Conservation (phyloP, 2,329 filamentous ascomycete genomes). For the Monosporascus sp. region DNA sequence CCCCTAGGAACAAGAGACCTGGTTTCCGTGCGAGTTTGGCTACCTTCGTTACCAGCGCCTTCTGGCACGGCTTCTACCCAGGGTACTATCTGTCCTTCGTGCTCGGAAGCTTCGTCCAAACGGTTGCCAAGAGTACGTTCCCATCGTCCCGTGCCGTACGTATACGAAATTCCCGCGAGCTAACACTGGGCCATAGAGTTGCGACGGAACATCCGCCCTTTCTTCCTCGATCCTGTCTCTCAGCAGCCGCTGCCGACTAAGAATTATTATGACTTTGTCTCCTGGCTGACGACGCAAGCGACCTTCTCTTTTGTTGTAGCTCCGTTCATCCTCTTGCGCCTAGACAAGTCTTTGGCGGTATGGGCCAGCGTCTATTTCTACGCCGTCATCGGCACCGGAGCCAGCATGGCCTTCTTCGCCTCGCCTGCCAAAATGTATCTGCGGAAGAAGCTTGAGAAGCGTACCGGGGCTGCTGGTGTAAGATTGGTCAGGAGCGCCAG, state of each 20-base stretch:
- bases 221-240: slow-evolving; percentile 80
- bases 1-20: slow-evolving; percentile 90
- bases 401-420: slow-evolving; percentile 69
- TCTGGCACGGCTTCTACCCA: slow-evolving; percentile 98
- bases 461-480: slow-evolving; percentile 42
- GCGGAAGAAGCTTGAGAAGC: slow-evolving; percentile 52
- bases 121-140: slow-evolving; percentile 81
- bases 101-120: slow-evolving; percentile 86
- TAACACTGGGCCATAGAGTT: slow-evolving; percentile 56
- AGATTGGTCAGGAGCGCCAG: slow-evolving; percentile 46
- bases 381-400: slow-evolving; percentile 60
- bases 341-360: slow-evolving; percentile 64
- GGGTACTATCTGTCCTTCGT: slow-evolving; percentile 93
- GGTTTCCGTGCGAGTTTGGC: slow-evolving; percentile 92
- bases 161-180: neutral
- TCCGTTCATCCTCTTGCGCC: slow-evolving; percentile 78
- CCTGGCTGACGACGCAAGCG: slow-evolving; percentile 72
- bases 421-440: slow-evolving; percentile 66
- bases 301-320: slow-evolving; percentile 76
- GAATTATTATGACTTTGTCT: slow-evolving; percentile 77
- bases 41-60: slow-evolving; percentile 88
- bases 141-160: neutral
- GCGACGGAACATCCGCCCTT: slow-evolving; percentile 82
- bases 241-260: slow-evolving; percentile 65
- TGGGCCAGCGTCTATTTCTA: slow-evolving; percentile 93